phyloP scores from a whole-genome alignment of 257 asterid species.

The Capsicum baccatum region DNA sequence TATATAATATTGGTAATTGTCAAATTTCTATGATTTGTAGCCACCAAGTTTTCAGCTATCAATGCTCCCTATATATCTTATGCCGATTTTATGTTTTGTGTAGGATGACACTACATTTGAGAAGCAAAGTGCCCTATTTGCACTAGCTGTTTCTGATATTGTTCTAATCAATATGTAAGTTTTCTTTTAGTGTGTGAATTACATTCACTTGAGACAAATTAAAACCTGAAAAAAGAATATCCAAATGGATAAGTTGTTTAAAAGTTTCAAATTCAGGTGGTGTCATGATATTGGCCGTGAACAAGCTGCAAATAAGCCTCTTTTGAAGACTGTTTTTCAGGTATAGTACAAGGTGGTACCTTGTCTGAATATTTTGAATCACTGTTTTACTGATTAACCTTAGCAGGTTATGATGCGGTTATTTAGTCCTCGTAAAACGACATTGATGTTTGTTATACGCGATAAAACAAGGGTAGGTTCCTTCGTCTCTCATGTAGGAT shows the following conservation, averaged over 20 bases:
- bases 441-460: slow-evolving; percentile 92
- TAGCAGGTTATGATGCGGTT: slow-evolving; percentile 91
- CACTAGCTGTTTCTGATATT: slow-evolving; percentile 97
- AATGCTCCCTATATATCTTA: slow-evolving; percentile 24
- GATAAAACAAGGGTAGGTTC: slow-evolving; percentile 82
- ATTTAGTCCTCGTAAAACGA: slow-evolving; percentile 88
- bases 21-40: slow-evolving; percentile 14
- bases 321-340: slow-evolving; percentile 92
- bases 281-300: slow-evolving; percentile 99
- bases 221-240: background rate
- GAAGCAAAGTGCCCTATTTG: slow-evolving; percentile 96
- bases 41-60: slow-evolving; percentile 9
- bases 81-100: slow-evolving; percentile 24
- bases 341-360: slow-evolving; percentile 37
- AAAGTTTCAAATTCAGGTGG: slow-evolving; percentile 64
- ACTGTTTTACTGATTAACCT: background rate
- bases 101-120: slow-evolving; percentile 98
- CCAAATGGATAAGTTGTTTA: slow-evolving; percentile 2
- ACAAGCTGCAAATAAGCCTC: slow-evolving; percentile 97
- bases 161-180: slow-evolving; percentile 96
- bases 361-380: background rate
- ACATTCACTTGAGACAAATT: background rate
- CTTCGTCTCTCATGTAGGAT: slow-evolving; percentile 2
- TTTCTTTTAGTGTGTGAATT: slow-evolving; percentile 29
- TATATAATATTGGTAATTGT: background rate